These are phyloP conservation scores for Nidula microcarpa DNA, from an alignment of 768 basidiomycete species.

Conservation along the genomic window DNA sequence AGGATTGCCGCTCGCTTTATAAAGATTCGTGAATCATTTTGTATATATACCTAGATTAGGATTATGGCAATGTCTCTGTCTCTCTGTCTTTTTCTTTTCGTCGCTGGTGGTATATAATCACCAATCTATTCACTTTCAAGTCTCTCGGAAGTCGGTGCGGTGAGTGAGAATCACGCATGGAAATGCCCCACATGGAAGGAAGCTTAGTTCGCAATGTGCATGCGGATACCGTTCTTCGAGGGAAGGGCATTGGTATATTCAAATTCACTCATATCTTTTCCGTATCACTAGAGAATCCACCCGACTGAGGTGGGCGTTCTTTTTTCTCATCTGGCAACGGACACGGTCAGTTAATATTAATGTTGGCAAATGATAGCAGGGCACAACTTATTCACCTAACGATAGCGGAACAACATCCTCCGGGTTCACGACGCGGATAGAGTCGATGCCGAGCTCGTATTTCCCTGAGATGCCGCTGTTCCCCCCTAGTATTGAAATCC, in stretches of 20 bases:
- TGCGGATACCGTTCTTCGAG: too few relatives aligned
- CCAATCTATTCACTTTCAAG: too few relatives aligned
- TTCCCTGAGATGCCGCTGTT: conserved; percentile 70
- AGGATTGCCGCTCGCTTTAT: neutral
- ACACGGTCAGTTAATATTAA: too few relatives aligned
- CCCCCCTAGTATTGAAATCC: conserved; percentile 85
- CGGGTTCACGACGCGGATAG: conserved; percentile 77
- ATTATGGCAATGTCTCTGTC: too few relatives aligned
- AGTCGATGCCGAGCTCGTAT: conserved; percentile 83
- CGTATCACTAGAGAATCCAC: conserved; percentile 1
- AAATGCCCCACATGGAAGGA: too few relatives aligned
- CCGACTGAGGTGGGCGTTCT: neutral
- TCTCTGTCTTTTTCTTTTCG: too few relatives aligned
- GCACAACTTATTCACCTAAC: conserved; percentile 12
- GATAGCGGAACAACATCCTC: conserved; percentile 54
- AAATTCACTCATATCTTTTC: conserved; percentile 9
- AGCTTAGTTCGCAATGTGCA: too few relatives aligned
- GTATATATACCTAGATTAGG: conserved; percentile 9
- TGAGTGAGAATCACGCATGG: too few relatives aligned
- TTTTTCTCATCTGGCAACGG: too few relatives aligned
- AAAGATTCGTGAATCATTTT: conserved; percentile 8
- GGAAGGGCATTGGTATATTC: too few relatives aligned
- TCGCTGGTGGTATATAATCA: too few relatives aligned
- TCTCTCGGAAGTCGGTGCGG: neutral
- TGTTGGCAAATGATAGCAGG: neutral